These are phyloP conservation scores for Lactarius akahatsu DNA, from an alignment of 768 basidiomycete genomes.

Conservation along the genomic window DNA sequence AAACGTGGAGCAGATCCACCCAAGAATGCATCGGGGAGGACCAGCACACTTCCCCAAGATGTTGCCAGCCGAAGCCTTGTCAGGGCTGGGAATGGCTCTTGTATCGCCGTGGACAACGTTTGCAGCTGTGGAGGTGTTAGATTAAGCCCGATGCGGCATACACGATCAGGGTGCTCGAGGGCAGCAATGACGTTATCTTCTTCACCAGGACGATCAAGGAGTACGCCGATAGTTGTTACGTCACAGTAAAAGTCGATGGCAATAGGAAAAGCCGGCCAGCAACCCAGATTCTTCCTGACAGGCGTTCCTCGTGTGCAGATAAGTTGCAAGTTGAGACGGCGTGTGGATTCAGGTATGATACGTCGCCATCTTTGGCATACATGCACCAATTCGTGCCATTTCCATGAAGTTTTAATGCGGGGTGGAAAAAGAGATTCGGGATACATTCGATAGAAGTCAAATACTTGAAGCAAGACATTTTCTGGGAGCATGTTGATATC, in stretches of 20 bases:
- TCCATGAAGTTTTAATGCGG: neutral
- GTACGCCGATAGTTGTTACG: neutral
- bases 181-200: neutral
- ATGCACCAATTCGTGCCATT: neutral
- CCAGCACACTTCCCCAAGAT: neutral
- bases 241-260: neutral
- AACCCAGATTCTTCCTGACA: neutral
- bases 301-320: neutral
- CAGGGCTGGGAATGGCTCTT: neutral
- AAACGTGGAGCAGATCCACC: constrained; percentile 1
- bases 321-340: neutral
- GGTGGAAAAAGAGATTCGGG: neutral
- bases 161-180: neutral
- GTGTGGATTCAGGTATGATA: neutral
- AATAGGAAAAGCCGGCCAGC: neutral
- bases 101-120: neutral
- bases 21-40: neutral
- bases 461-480: neutral
- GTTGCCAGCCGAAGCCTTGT: neutral
- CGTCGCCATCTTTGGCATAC: neutral
- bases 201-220: neutral
- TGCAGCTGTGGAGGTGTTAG: neutral
- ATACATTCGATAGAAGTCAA: neutral
- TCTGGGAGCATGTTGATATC: neutral
- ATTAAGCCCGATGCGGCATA: neutral